Conservation (phyloP, 140 eudicot genomes). For the Anethum foeniculum region DNA sequence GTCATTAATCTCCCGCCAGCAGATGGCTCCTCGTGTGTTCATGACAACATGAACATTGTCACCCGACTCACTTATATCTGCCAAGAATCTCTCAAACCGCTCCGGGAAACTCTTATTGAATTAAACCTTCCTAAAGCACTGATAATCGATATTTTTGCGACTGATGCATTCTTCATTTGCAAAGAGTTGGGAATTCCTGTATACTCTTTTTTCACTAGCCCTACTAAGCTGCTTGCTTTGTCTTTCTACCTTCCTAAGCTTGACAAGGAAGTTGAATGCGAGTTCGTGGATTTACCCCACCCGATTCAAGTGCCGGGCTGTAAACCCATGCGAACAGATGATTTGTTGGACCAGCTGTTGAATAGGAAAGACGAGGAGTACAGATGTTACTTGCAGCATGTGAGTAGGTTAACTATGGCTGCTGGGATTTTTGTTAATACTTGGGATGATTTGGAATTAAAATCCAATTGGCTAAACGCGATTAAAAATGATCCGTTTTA, state of each 20-base stretch:
- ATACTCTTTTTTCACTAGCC: background rate
- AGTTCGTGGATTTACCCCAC: conserved; percentile 31
- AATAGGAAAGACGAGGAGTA: conserved; percentile 27
- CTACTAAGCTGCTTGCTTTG: background rate
- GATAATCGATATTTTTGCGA: background rate
- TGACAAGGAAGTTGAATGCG: conserved; percentile 28
- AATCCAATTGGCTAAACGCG: conserved; percentile 9
- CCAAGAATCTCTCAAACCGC: background rate
- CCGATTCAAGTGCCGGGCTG: conserved; percentile 42
- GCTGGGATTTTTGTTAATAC: conserved; percentile 36
- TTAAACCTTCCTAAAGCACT: background rate
- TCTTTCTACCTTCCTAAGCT: conserved; percentile 24
- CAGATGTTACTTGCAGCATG: conserved; percentile 16
- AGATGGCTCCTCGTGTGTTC: background rate
- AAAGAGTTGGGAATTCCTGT: background rate
- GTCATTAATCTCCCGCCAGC: background rate
- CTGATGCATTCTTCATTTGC: background rate
- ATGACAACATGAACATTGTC: background rate
- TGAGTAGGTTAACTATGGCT: conserved; percentile 16
- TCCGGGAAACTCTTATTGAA: background rate
- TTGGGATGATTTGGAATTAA: conserved; percentile 37
- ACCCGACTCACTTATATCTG: background rate
- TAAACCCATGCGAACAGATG: conserved; percentile 15
- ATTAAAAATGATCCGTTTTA: conserved; percentile 23
- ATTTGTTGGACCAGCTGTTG: conserved; percentile 17